Evolutionary conservation across 192 early-diverging fungal species (phyloP).

Genomic region (Coemansia sp.): DNA sequence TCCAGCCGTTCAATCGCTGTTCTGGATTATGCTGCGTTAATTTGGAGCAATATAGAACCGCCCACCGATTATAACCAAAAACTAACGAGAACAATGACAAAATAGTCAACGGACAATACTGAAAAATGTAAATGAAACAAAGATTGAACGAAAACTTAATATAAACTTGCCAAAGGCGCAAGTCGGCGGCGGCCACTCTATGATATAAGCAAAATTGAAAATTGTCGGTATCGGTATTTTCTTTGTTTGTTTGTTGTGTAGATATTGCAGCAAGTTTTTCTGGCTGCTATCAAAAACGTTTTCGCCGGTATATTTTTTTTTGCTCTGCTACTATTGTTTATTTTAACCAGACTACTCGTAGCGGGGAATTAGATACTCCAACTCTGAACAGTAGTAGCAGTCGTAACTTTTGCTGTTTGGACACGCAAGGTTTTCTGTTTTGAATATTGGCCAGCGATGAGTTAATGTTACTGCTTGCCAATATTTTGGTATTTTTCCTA

Average conservation of each 20-base stretch:
- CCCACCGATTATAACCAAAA: neutral
- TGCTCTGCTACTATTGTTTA: slow-evolving; percentile 9
- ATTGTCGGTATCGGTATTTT: slow-evolving; percentile 4
- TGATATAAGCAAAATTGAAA: neutral
- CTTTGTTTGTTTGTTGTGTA: slow-evolving; percentile 6
- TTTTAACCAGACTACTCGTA: neutral
- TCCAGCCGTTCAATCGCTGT: neutral
- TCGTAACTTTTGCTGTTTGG: neutral
- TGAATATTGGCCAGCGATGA: neutral
- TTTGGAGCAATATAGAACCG: neutral
- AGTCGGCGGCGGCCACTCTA: neutral
- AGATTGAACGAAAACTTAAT: neutral
- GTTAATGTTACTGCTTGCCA: slow-evolving; percentile 5
- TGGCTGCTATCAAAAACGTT: neutral
- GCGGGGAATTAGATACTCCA: neutral
- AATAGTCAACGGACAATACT: neutral
- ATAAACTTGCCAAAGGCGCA: slow-evolving; percentile 1
- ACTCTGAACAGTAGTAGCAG: slow-evolving; percentile 3
- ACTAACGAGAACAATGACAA: neutral
- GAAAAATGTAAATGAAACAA: neutral
- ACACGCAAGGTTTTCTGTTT: neutral
- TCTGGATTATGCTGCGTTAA: neutral
- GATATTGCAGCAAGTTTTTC: neutral
- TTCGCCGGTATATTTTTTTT: neutral
- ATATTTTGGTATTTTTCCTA: slow-evolving; percentile 5